Evolutionary conservation across 1,284 basidiomycete species (phyloP).

Genomic region (Melanopsichium pennsylvanicum): DNA sequence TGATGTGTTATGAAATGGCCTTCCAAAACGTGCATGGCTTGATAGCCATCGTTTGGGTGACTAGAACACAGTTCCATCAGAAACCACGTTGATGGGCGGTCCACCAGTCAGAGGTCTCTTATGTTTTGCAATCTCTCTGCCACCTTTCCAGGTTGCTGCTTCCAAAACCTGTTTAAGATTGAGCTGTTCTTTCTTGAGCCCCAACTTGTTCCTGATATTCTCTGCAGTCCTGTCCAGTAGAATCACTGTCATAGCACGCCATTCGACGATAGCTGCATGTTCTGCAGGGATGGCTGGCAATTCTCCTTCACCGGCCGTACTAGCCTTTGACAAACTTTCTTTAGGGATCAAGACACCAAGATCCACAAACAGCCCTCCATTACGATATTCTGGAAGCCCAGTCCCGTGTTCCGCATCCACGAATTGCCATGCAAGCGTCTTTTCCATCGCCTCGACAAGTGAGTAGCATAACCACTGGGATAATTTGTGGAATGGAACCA

Average conservation of each 20-base stretch:
- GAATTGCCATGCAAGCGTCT: conserved; percentile 76
- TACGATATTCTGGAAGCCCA: conserved; percentile 55
- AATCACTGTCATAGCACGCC: conserved; percentile 92
- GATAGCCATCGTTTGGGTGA: no score
- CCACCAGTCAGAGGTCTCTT: conserved; percentile 78
- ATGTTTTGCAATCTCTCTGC: conserved; percentile 81
- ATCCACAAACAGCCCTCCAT: conserved; percentile 80
- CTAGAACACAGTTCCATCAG: conserved; percentile 37
- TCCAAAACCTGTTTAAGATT: conserved; percentile 88
- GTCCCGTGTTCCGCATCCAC: conserved; percentile 80
- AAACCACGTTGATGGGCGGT: conserved; percentile 74
- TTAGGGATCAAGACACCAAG: conserved; percentile 69
- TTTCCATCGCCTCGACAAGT: conserved; percentile 50
- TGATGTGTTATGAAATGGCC: no score
- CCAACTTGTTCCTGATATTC: conserved; percentile 27
- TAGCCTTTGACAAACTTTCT: conserved; percentile 68
- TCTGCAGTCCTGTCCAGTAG: conserved; percentile 69
- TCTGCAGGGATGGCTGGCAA: conserved; percentile 71
- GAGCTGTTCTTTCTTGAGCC: conserved; percentile 69
- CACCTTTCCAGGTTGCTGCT: conserved; percentile 94
- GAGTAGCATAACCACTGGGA: conserved; percentile 75
- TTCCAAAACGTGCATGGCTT: no score
- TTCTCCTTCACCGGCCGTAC: conserved; percentile 58
- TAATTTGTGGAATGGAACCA: conserved; percentile 94
- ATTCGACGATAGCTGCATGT: conserved; percentile 91